Base-by-base conservation (phyloP, 345 rosid genomes). In the Noccaea bulbosa region DNA sequence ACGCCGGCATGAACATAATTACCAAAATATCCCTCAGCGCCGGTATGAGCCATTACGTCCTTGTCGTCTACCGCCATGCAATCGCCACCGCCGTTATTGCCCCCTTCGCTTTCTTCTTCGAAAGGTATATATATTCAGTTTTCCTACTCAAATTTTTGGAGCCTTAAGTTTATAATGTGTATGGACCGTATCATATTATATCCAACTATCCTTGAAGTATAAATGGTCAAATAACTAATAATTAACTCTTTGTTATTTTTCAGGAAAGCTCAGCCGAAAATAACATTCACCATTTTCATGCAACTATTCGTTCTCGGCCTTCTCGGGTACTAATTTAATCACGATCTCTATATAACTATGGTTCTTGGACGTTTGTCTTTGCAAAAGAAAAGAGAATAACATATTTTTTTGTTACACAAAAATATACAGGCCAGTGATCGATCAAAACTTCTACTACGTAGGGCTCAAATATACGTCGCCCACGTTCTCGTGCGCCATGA, bases 391-490 rank as follows among this genome's bases (percentile, higher is more conserved):
- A 44, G 39, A 58, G 3, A 58, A 10, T 73, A 57, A 58, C 54
- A 50, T 43, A 20, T 33, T 1, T 17, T 22, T 35, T 41, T 9
- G 4, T 2, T 22, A 58, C 15, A 16, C 2, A 41, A 2, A 38
- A 50, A 41, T 50, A 35, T 46, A 56, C 64, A 79, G 82, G 79
- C 82, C 82, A 20, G 73, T 72, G 37, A 76, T 79, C 4, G 81
- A 78, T 47, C 81, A 78, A 16, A 78, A 74, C 65, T 74, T 65
- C 44, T 88, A 50, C 74, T 93, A 87, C 63, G 73, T 87, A 37
- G 98, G 97, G 14, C 78, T 90, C 88, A 90, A 88, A 69, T 82
- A 80, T 50, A 90, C 98, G 2, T 83, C 92, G 4, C 97, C 98
- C 2, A 86, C 93, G 4, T 90, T 87, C 78, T 64, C 93, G 8